phyloP scores from a whole-genome alignment of 2,329 filamentous ascomycete genomes.

The Raffaelea ambrosiae region DNA sequence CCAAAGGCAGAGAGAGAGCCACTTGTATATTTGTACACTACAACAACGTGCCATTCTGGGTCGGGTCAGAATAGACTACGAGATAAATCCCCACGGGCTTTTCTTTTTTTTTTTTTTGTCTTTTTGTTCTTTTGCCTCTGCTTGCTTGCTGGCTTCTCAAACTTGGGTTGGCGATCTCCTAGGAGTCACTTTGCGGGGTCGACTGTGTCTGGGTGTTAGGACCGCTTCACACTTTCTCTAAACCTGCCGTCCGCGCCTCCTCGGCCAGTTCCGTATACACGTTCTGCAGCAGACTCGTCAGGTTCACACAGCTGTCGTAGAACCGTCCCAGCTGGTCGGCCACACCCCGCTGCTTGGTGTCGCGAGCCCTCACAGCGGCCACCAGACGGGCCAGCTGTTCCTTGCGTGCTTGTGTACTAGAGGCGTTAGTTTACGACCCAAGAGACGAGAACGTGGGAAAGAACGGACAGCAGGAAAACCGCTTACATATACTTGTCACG shows the following conservation, averaged over 20 bases:
- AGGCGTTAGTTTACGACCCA: not conserved
- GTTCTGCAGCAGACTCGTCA: conserved; percentile 12
- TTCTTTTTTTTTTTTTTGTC: not conserved
- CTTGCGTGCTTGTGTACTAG: not conserved
- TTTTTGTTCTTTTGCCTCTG: not conserved
- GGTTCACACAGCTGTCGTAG: conserved; percentile 12
- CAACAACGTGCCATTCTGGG: too few species aligned
- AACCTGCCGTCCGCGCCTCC: conserved; percentile 9
- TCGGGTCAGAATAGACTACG: not conserved
- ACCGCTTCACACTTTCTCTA: not conserved
- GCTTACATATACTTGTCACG: conserved; percentile 5
- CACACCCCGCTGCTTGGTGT: conserved; percentile 14
- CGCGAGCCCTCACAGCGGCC: conserved; percentile 12
- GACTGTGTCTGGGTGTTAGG: too few species aligned
- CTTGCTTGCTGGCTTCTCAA: not conserved
- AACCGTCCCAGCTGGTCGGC: conserved; percentile 12
- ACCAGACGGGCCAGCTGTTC: conserved; percentile 13
- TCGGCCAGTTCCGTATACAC: conserved; percentile 14
- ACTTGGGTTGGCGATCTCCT: too few species aligned
- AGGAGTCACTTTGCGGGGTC: too few species aligned
- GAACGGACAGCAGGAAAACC: not conserved
- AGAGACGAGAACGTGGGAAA: not conserved
- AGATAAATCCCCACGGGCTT: not conserved
- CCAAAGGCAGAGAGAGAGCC: too few species aligned
- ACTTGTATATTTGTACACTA: too few species aligned